Percentiles rank a stretch among this genome's conserved stretches.
Conservation (phyloP, 768 basidiomycete genomes). For the Leucogyrophana mollusca region DNA sequence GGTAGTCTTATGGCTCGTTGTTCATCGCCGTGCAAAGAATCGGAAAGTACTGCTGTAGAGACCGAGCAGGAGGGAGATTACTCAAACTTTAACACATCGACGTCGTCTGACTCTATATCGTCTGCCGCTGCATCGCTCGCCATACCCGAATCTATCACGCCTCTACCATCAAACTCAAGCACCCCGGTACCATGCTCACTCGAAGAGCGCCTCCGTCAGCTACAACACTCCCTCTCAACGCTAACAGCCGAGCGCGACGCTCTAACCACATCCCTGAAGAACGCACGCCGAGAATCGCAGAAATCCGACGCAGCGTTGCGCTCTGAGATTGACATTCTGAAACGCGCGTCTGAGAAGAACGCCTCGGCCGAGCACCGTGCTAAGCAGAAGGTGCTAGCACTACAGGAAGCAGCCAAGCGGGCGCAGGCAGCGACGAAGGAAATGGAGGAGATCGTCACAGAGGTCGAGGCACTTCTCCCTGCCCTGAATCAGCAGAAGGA, state of each 20-base stretch:
- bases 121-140: conserved; percentile 27
- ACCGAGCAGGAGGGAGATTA: conserved; percentile 20
- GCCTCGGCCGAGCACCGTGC: conserved; percentile 72
- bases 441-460: conserved; percentile 37
- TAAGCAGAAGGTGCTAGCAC: conserved; percentile 80
- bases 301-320: conserved; percentile 80
- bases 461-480: conserved; percentile 40
- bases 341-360: conserved; percentile 81
- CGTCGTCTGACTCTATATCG: conserved; percentile 30
- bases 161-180: conserved; percentile 19
- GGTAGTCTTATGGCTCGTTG: conserved; percentile 8
- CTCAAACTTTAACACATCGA: conserved; percentile 21
- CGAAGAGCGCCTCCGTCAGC: conserved; percentile 65
- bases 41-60: conserved; percentile 19
- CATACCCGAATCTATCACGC: conserved; percentile 19
- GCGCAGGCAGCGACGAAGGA: conserved; percentile 56
- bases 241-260: conserved; percentile 67
- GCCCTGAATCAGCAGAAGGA: conserved; percentile 41
- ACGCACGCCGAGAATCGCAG: conserved; percentile 77
- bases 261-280: conserved; percentile 68
- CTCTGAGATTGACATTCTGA: conserved; percentile 80
- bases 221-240: conserved; percentile 64
- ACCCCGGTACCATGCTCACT: conserved; percentile 43
- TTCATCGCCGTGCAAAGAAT: conserved; percentile 11
- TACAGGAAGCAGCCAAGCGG: conserved; percentile 87